These are phyloP conservation scores for Colletotrichum endophyticum DNA, from an alignment of 2,329 filamentous ascomycete genomes.

Conservation along the genomic window DNA sequence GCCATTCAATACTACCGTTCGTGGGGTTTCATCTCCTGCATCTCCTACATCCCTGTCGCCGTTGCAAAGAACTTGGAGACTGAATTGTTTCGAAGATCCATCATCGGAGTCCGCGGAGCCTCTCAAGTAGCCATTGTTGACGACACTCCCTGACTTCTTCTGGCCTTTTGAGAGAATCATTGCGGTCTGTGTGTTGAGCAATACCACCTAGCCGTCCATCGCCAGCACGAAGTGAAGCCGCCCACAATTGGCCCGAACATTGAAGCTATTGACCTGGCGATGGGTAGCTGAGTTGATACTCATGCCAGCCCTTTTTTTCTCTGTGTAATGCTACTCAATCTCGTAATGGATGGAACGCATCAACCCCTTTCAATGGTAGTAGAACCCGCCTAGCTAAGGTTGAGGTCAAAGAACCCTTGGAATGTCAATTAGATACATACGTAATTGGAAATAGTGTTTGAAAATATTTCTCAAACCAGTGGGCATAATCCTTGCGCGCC, in stretches of 20 bases:
- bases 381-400: not conserved
- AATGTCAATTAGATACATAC: not conserved
- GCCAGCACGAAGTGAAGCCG: rapidly evolving
- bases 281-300: not conserved
- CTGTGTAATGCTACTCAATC: not conserved
- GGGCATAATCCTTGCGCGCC: not conserved
- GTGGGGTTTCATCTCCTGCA: not conserved
- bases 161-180: not conserved
- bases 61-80: not conserved
- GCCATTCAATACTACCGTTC: not conserved
- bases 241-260: not conserved
- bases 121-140: not conserved
- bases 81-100: not conserved
- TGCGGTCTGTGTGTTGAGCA: not conserved
- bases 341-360: not conserved
- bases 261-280: rapidly evolving
- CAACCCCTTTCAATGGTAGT: rapidly evolving
- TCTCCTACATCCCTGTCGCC: not conserved
- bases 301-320: not conserved
- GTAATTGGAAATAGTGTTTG: not conserved
- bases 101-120: not conserved
- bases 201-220: not conserved
- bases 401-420: rapidly evolving
- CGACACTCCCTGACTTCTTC: rapidly evolving
- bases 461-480: rapidly evolving